Base-by-base conservation (phyloP, 1,139 yeast genomes). In the Debaryomycetaceae sp. region DNA sequence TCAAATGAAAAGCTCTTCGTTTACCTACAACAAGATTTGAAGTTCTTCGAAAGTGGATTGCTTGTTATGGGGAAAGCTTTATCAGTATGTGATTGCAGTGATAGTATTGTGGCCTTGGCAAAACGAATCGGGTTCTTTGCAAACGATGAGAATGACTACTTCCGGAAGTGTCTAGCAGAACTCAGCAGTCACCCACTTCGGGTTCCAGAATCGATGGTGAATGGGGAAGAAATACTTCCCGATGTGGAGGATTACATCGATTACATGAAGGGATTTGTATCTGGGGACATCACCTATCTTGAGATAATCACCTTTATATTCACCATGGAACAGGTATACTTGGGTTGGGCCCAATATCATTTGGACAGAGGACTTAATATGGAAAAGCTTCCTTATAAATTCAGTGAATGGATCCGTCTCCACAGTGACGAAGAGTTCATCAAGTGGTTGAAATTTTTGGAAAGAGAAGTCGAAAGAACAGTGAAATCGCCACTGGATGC, bases 101-200 rank as follows among this genome's bases (percentile, higher is more conserved):
- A 57, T 2, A 54, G 80, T 0, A 60, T 70, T 20, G 58, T 77
- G 14, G 56, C 59, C 0, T 51, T 78, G 31, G 77, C 78, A 1
- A 75, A 74, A 48, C 81, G 78, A 49, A 68, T 78, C 46, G 83
- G 83, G 0, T 76, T 76, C 51, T 57, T 79, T 36, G 65, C 76
- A 6, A 64, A 64, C 37, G 74, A 71, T 44, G 83, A 79, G 52
- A 76, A 78, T 53, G 69, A 68, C 40, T 79, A 79, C 50, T 78
- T 78, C 51, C 55, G 53, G 14, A 63, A 50, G 5, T 62, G 71
- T 22, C 57, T 78, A 43, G 50, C 56, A 6, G 60, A 71, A 39
- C 54, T 76, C 39, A 51, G 45, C 43, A 38, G 44, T 6, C 44
- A 48, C 2, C 49, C 56, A 4, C 37, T 45, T 6, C 41, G 48